Evolutionary conservation across 2,329 filamentous ascomycete genomes (phyloP), one percentile per base, ranked within the genome.

Genomic region (Paecilomyces sp.): DNA sequence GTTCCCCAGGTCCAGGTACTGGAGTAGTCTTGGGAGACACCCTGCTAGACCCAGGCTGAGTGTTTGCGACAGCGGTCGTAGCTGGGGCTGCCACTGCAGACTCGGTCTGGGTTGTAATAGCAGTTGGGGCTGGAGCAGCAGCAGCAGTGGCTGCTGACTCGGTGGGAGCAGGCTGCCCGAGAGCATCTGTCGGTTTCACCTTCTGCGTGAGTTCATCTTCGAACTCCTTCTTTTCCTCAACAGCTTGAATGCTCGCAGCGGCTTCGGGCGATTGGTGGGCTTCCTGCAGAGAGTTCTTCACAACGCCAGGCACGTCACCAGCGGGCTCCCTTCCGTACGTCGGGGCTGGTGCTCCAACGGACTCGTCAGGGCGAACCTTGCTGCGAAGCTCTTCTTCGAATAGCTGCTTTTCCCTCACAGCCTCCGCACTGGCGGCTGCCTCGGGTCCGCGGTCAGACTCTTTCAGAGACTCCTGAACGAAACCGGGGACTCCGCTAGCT

Each of bases 191-290:
- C 1, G 61, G 58, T 4, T 68, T 61, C 15, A 74, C 66, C 51
- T 89, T 84, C 64, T 84, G 81, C 58, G 91, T 76, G 11, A 92
- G 79, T 76, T 92, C 87, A n/a, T 82, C 74, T 77, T 92, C 89
- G 3, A 90, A 81, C 13, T 77, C 80, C 71, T 83, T 83, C 83
- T 91, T 91, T 65, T 90, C 88, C 64, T 81, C 75, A 7, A 92
- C 88, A 22, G 86, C 88, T 56, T 80, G 80, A 1, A 84, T 78
- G 72, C 85, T 89, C 57, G 82, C 82, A 33, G 87, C 83, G 30
- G 89, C 88, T 75, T 92, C 89, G 22, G 88, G 86, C 61, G 78
- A 80, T 67, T 81, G 74, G 58, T 83, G 82, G 34, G 86, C 81
- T 57, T 71, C 60, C 11, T 65, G 66, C 22, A 76, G 71, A 0